Conservation (phyloP, 2,329 filamentous ascomycete species). For the Penicillium rolfsii region DNA sequence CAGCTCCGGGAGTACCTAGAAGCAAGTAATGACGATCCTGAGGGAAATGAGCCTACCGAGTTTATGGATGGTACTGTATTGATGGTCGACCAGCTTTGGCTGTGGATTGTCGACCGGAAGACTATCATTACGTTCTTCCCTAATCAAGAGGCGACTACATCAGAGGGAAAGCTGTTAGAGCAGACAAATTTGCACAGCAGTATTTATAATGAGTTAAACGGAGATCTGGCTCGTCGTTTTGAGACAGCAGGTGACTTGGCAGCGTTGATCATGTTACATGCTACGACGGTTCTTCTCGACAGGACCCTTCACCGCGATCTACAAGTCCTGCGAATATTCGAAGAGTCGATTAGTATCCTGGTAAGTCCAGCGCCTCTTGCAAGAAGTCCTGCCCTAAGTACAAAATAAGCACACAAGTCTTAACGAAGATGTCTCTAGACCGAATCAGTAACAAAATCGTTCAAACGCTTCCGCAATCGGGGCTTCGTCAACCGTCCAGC, state of each 20-base stretch:
- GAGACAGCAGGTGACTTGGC: constrained; percentile 66
- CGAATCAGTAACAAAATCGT: constrained; percentile 64
- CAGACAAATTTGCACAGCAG: constrained; percentile 65
- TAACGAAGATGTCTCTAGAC: constrained; percentile 47
- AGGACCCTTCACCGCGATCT: constrained; percentile 63
- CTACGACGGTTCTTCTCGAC: constrained; percentile 65
- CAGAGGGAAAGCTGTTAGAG: constrained; percentile 40
- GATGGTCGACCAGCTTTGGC: constrained; percentile 70
- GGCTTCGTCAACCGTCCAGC: constrained; percentile 54
- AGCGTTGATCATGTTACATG: constrained; percentile 64
- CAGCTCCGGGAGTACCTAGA: constrained; percentile 51
- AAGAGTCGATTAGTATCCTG: constrained; percentile 66
- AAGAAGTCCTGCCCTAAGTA: too few relatives aligned
- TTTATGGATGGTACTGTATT: constrained; percentile 54
- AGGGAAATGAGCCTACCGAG: constrained; percentile 16
- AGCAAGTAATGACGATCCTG: constrained; percentile 19
- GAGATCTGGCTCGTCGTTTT: constrained; percentile 64
- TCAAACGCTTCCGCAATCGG: constrained; percentile 64
- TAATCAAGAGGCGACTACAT: constrained; percentile 39
- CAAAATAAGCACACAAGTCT: background rate
- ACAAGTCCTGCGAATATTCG: constrained; percentile 67
- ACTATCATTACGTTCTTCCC: constrained; percentile 42
- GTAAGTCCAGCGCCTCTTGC: constrained; percentile 40
- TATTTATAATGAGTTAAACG: constrained; percentile 68
- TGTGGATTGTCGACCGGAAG: constrained; percentile 49